Percentiles rank a stretch among this genome's conserved stretches.
Evolutionary conservation across 495 filamentous ascomycete genomes (phyloP).

Genomic region (Chlorociboria aeruginascens): DNA sequence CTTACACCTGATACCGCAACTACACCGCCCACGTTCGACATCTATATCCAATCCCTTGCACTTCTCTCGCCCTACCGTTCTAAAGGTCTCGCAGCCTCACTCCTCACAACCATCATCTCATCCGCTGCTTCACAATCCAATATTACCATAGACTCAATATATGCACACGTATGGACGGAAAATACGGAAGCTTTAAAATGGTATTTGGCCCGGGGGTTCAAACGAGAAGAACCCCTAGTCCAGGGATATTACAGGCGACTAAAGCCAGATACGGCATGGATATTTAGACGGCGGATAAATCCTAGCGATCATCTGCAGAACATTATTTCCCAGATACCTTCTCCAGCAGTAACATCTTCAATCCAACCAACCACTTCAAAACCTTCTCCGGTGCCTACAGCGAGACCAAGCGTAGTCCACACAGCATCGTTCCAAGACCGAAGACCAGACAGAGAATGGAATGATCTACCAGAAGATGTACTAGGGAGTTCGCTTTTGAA

Average conservation of each 20-base stretch:
- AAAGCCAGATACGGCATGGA: constrained; percentile 65
- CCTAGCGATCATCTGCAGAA: constrained; percentile 12
- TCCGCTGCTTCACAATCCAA: constrained; percentile 21
- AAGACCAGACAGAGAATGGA: constrained; percentile 43
- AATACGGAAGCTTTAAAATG: constrained; percentile 79
- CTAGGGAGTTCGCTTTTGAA: constrained; percentile 7
- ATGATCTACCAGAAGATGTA: constrained; percentile 42
- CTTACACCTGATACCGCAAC: constrained; percentile 21
- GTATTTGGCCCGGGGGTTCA: constrained; percentile 78
- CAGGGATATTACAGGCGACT: constrained; percentile 78
- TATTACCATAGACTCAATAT: constrained; percentile 33
- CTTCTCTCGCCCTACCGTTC: constrained; percentile 73
- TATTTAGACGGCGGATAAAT: constrained; percentile 38
- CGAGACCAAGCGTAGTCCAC: not conserved
- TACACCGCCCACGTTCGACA: constrained; percentile 17
- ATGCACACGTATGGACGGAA: constrained; percentile 90
- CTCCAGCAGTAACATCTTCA: not conserved
- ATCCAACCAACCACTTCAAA: not conserved
- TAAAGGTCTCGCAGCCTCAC: constrained; percentile 64
- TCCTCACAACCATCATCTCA: constrained; percentile 47
- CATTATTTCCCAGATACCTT: not conserved
- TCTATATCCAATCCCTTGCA: constrained; percentile 85
- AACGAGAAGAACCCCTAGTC: constrained; percentile 35
- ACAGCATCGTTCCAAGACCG: constrained; percentile 35
- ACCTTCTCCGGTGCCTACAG: not conserved